These are phyloP conservation scores for Mycena indigotica DNA, from an alignment of 768 basidiomycete genomes.

Conservation along the genomic window DNA sequence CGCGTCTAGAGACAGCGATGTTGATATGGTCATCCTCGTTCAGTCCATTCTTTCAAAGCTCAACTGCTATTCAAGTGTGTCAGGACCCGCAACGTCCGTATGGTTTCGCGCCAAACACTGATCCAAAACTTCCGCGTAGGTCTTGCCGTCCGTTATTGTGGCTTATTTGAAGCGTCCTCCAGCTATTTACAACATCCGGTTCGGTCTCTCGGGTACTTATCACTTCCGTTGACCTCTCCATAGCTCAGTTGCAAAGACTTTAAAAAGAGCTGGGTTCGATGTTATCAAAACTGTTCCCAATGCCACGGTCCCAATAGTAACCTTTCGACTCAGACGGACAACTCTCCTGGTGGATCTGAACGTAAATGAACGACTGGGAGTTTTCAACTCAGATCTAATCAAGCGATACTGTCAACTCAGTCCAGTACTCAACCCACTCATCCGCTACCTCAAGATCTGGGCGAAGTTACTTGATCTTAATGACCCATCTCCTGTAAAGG, in stretches of 20 bases:
- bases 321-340: conserved; percentile 47
- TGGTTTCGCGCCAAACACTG: conserved; percentile 20
- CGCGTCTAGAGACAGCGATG: conserved; percentile 22
- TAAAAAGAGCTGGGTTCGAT: conserved; percentile 38
- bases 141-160: background rate
- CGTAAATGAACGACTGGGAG: conserved; percentile 62
- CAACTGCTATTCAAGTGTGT: background rate
- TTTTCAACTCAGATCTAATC: conserved; percentile 53
- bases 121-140: conserved; percentile 10
- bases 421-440: conserved; percentile 46
- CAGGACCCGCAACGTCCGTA: conserved; percentile 30
- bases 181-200: conserved; percentile 33
- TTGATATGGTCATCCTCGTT: conserved; percentile 43
- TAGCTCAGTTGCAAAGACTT: conserved; percentile 34
- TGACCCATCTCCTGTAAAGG: conserved; percentile 33
- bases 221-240: too few species aligned
- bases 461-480: conserved; percentile 57
- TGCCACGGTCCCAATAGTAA: conserved; percentile 54
- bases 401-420: conserved; percentile 50
- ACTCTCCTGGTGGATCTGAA: conserved; percentile 56
- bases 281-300: conserved; percentile 31
- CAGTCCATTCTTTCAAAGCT: conserved; percentile 17
- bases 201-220: too few species aligned
- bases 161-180: conserved; percentile 18
- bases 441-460: conserved; percentile 60